These are phyloP conservation scores for Aspergillus pseudonomiae DNA, from an alignment of 2,329 filamentous ascomycete genomes.

Conservation along the genomic window DNA sequence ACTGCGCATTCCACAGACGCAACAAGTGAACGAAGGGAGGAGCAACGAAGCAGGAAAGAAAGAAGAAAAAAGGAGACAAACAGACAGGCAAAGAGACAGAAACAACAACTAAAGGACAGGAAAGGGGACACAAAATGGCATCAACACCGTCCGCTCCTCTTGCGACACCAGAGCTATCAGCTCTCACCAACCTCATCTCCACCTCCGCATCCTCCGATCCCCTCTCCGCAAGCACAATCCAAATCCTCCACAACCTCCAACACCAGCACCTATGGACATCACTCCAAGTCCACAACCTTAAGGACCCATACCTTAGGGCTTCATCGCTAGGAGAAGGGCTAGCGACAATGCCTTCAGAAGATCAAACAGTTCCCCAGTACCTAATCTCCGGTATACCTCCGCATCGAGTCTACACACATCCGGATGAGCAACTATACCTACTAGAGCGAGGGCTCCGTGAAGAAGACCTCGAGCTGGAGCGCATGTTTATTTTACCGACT, in stretches of 20 bases:
- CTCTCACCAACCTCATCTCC: constrained; percentile 46
- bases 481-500: constrained; percentile 63
- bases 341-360: constrained; percentile 8
- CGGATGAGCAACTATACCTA: constrained; percentile 65
- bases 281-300: constrained; percentile 54
- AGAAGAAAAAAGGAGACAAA: neutral
- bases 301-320: constrained; percentile 15
- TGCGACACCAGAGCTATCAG: constrained; percentile 35
- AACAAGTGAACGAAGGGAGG: neutral
- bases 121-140: neutral
- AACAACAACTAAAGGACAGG: neutral
- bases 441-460: constrained; percentile 54
- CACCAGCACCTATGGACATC: constrained; percentile 65
- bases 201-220: constrained; percentile 30
- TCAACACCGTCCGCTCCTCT: constrained; percentile 3
- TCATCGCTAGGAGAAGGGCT: neutral
- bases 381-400: constrained; percentile 65
- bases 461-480: constrained; percentile 52
- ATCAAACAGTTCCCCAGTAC: constrained; percentile 41
- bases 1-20: neutral
- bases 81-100: neutral
- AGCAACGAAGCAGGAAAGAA: neutral
- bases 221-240: constrained; percentile 54
- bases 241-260: constrained; percentile 66
- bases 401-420: constrained; percentile 63